Evolutionary conservation across 2,329 filamentous ascomycete species (phyloP), one percentile per base, ranked within the genome.

Genomic region (Atkinsonella hypoxylon): DNA sequence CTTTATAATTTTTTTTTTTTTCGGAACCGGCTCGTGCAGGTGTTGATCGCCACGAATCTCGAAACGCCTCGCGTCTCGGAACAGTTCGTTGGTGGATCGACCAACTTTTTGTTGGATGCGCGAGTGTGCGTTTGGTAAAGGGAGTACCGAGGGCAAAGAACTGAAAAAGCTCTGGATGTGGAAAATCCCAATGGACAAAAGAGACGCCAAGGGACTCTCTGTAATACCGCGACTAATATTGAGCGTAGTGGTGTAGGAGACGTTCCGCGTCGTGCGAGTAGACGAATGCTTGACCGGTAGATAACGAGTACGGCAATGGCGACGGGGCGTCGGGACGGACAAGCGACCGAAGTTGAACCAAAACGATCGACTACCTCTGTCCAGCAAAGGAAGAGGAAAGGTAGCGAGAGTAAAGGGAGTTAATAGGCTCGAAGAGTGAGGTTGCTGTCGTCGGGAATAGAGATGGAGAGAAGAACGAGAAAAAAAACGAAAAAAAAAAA

Each of bases 291-390:
- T 26, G 22, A 26, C 22, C 6, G 22, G 22, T 6, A 26, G n/a
- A 6, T 26, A 26, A 26, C 4, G 41, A 22, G 22, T 8, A 15
- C 13, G 26, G 45, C 49, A 47, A 34, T 13, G 38, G 31, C 11
- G 8, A 26, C 22, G 31, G 36, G 38, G 11, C 32, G 22, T 26
- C 22, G 22, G 22, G 22, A 26, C n/a, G 6, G 22, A 34, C 26
- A 36, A 26, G 6, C 20, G 18, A 26, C 18, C 40, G 31, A 34
- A 32, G 17, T 22, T 32, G 44, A 34, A 11, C 3, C 10, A 20
- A 26, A 50, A 53, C 51, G 51, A 53, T 17, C 45, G 51, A 36
- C 48, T 45, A 42, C 48, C 48, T 48, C 48, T 45, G 36, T 45
- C 48, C 51, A 38, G 18, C 11, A n/a, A 45, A 48, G 44, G 48